These are phyloP conservation scores for Wallacemonas collosoma DNA, from an alignment of 208 protist species.

Conservation along the genomic window DNA sequence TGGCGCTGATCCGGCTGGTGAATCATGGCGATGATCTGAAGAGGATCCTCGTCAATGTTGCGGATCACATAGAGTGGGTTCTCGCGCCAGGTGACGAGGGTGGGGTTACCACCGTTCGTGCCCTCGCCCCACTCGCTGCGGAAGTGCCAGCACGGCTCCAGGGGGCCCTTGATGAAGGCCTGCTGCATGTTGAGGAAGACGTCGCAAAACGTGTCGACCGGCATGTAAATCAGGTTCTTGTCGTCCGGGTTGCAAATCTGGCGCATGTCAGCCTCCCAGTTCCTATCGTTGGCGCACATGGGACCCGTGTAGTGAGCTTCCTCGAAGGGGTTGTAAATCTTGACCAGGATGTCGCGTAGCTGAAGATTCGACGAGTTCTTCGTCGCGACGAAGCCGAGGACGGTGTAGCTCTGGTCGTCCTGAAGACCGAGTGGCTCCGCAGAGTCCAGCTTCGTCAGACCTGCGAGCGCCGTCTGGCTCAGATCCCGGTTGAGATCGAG, in stretches of 20 bases:
- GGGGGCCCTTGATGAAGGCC: slow-evolving; percentile 29
- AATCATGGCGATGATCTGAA: slow-evolving; percentile 77
- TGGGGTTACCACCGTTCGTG: slow-evolving; percentile 53
- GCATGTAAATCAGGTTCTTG: slow-evolving; percentile 65
- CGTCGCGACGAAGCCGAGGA: slow-evolving; percentile 54
- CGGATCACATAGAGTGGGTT: slow-evolving; percentile 57
- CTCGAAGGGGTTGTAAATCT: slow-evolving; percentile 76
- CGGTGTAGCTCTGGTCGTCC: slow-evolving; percentile 58
- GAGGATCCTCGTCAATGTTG: slow-evolving; percentile 49
- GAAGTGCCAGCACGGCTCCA: slow-evolving; percentile 46
- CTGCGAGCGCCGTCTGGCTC: slow-evolving; percentile 45
- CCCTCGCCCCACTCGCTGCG: slow-evolving; percentile 57
- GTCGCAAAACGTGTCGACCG: slow-evolving; percentile 49
- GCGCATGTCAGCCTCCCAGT: slow-evolving; percentile 54
- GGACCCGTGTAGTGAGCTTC: slow-evolving; percentile 60
- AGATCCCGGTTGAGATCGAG: slow-evolving; percentile 40
- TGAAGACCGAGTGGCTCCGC: slow-evolving; percentile 49
- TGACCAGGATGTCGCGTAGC: slow-evolving; percentile 62
- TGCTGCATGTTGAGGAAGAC: slow-evolving; percentile 56
- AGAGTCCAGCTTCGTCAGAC: slow-evolving; percentile 41
- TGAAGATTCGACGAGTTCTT: slow-evolving; percentile 39
- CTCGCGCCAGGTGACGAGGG: slow-evolving; percentile 58
- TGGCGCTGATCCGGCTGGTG: slow-evolving; percentile 81
- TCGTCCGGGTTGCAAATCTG: slow-evolving; percentile 40
- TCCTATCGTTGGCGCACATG: slow-evolving; percentile 56